These are phyloP conservation scores for Nannizzia gypsea DNA, from an alignment of 2,329 filamentous ascomycete genomes.

Conservation along the genomic window DNA sequence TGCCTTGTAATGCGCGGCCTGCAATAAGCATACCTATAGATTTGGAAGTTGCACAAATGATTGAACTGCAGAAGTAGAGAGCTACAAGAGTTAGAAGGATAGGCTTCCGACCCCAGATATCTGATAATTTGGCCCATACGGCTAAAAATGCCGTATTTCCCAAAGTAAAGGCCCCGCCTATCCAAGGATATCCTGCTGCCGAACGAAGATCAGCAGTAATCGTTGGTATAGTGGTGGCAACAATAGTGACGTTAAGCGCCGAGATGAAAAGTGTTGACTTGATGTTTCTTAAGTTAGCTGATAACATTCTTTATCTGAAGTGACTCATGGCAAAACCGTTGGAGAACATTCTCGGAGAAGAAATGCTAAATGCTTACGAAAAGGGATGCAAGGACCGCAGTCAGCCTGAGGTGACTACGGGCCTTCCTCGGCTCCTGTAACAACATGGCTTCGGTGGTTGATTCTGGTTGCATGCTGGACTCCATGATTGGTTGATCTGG, in stretches of 20 bases:
- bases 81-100: conserved; percentile 40
- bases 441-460: no score
- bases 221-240: conserved; percentile 51
- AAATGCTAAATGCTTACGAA: no score
- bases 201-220: conserved; percentile 52
- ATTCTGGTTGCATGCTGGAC: no score
- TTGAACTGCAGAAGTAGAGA: conserved; percentile 40
- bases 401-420: no score
- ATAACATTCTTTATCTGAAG: background rate
- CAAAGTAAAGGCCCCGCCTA: conserved; percentile 61
- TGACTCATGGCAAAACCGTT: no score
- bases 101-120: conserved; percentile 48
- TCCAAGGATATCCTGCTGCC: conserved; percentile 63
- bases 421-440: no score
- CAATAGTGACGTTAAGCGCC: conserved; percentile 41
- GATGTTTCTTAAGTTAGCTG: background rate
- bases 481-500: no score
- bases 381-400: no score
- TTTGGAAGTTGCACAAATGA: conserved; percentile 39
- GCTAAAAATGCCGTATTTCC: conserved; percentile 55
- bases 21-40: conserved; percentile 43
- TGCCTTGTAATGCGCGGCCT: conserved; percentile 43
- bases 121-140: conserved; percentile 54
- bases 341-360: no score
- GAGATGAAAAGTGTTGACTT: conserved; percentile 25